Percentiles rank a stretch among this genome's conserved stretches.
Evolutionary conservation across 805 yeast species (phyloP).

Genomic region (Lachancea waltii): DNA sequence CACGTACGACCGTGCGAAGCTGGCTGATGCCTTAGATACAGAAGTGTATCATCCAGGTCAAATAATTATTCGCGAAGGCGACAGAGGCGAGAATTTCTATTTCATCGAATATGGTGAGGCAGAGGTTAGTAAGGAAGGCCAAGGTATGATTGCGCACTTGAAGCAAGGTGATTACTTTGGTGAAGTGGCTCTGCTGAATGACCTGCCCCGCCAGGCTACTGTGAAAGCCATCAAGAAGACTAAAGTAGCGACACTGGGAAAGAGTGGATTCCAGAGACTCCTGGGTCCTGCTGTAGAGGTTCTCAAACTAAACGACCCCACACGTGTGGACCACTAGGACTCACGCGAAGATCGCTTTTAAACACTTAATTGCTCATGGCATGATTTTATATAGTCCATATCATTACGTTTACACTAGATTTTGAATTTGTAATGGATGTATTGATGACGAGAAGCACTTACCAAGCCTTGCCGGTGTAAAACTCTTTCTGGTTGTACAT

Average conservation of each 20-base stretch:
- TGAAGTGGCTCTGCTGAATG: conserved; percentile 87
- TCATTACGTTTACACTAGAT: not conserved
- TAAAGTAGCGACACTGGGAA: conserved; percentile 87
- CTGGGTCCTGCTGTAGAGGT: conserved; percentile 93
- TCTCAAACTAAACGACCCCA: conserved; percentile 81
- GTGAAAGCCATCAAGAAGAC: conserved; percentile 69
- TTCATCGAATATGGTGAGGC: conserved; percentile 79
- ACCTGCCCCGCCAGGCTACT: conserved; percentile 90
- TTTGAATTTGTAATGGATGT: too few relatives aligned
- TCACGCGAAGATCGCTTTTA: not conserved
- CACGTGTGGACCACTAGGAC: conserved; percentile 25
- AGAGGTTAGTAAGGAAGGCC: conserved; percentile 53
- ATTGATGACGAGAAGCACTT: too few relatives aligned
- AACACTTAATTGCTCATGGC: not conserved
- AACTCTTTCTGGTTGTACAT: conserved; percentile 65
- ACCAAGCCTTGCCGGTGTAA: conserved; percentile 39
- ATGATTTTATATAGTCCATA: not conserved
- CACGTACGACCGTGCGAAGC: conserved; percentile 76
- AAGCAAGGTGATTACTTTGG: conserved; percentile 91
- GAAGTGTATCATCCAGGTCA: conserved; percentile 65
- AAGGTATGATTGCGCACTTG: conserved; percentile 55
- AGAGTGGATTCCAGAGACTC: conserved; percentile 87
- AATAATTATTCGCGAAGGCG: conserved; percentile 80
- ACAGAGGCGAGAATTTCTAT: conserved; percentile 68
- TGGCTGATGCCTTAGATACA: conserved; percentile 91